phyloP scores from a whole-genome alignment of 208 protist genomes.

The Wallacemonas sp. region DNA sequence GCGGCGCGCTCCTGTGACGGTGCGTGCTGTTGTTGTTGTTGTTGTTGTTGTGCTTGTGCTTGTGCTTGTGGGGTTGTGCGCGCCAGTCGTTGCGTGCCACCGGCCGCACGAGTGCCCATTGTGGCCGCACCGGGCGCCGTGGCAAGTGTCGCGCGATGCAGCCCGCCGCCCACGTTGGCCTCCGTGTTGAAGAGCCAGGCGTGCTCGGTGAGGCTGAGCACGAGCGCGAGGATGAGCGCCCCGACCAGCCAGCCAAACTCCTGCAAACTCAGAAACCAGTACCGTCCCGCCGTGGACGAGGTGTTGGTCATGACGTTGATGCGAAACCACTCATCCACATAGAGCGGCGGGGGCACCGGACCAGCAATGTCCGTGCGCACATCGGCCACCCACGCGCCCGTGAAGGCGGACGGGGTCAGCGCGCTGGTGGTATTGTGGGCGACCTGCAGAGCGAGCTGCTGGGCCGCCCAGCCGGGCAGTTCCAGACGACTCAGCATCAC shows the following conservation, averaged over 20 bases:
- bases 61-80: not conserved
- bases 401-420: constrained; percentile 7
- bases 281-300: constrained; percentile 14
- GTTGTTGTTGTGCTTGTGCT: not conserved
- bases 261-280: constrained; percentile 26
- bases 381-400: not conserved
- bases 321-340: constrained; percentile 9
- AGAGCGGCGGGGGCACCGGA: constrained; percentile 13
- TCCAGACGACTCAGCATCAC: constrained; percentile 21
- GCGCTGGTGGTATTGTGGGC: not conserved
- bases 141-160: not conserved
- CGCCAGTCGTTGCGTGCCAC: too few relatives aligned
- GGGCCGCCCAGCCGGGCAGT: constrained; percentile 43
- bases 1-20: not conserved
- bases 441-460: constrained; percentile 27
- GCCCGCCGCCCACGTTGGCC: constrained; percentile 18
- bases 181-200: constrained; percentile 29
- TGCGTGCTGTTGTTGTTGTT: not conserved
- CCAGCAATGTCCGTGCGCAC: constrained; percentile 15
- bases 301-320: constrained; percentile 4
- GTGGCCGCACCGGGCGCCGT: not conserved
- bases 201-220: constrained; percentile 20
- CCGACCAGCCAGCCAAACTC: constrained; percentile 33
- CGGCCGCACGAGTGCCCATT: too few relatives aligned
- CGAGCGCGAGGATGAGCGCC: constrained; percentile 20